Evolutionary conservation across 169 alveolate genomes (phyloP), one percentile per base, ranked within the genome.

Genomic region (Cryptosporidium ryanae): DNA sequence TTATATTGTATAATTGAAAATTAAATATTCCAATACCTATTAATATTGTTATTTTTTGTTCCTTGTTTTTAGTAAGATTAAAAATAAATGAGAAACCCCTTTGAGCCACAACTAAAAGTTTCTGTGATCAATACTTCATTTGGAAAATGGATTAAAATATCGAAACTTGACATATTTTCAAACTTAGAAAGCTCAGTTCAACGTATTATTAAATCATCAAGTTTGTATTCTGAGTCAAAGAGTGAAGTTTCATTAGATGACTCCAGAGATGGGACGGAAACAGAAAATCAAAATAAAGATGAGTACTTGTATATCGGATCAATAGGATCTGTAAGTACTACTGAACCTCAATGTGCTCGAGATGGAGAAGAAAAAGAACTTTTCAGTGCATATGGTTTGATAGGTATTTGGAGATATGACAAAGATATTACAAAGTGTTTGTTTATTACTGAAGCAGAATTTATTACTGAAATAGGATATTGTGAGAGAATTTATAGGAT

Each of bases 381-480:
- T 23, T 59, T 76, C 18, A 46, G 54, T 61, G 87, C 87, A 27
- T 76, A 43, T 59, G 68, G 66, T 13, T 29, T 76, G 23, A 10
- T 76, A 25, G 87, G 87, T 12, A 34, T 76, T 18, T 76, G 87
- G 87, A 59, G 87, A 59, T 76, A 43, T 59, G 87, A 76, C 13
- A 59, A 32, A 61, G 64, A 50, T 13, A 76, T 76, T 57, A 76
- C 87, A 13, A 76, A 76, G 46, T 76, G 87, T 34, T 43, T 76
- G 21, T 76, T 76, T 59, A 70, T 59, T 3, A 76, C 87, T 21
- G 71, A 76, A 23, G 87, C 87, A 6, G 87, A 76, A 17, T 76
- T 76, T 59, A 48, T 76, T 13, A 43, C 87, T 57, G 87, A 76
- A 61, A 57, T 76, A 21, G 71, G 71, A 1, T 50, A 59, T 55